Base-by-base conservation (phyloP, 2,329 filamentous ascomycete genomes). In the Pyrenochaeta sp. region DNA sequence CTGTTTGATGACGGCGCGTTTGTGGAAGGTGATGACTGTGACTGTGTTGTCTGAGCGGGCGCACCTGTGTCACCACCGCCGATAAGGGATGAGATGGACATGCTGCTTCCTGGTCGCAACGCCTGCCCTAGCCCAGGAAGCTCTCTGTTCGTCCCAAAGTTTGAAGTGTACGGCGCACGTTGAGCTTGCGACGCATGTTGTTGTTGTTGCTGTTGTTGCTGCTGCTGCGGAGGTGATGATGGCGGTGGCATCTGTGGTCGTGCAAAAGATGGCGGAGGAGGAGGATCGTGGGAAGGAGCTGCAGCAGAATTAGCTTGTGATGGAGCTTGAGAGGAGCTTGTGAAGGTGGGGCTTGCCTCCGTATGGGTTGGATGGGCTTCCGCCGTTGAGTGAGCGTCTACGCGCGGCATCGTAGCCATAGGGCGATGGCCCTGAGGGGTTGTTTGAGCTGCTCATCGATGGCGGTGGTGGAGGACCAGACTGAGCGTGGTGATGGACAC, bases 31-130 rank as follows among this genome's bases (percentile, higher is more conserved):
- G 79, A 79, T 61, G 82, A 79, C 55, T 83, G 79, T 44, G 80
- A 75, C 53, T 84, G 79, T 47, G 69, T 75, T 54, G 64, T 57
- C 54, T 69, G 70, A 39, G 56, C 46, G 73, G 74, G 45, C 75
- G 72, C 58, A 70, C 74, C 66, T 72, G 75, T 67, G 79, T 79
- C 73, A 81, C 81, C 71, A 75, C 74, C 80, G 54, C 87, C 88
- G 54, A 90, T 82, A 75, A 91, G 85, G 39, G 87, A 87, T n/a
- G 87, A 89, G 73, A 90, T 90, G 41, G 88, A 89, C 87, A 90
- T 90, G 75, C 85, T 87, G 67, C 84, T 84, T 46, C 83, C 83
- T 11, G 84, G 83, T 54, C 87, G 81, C 70, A 84, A 79, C 51
- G 79, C 74, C 18, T 82, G 78, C 18, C 77, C 78, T 37, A 83